Evolutionary conservation across 805 yeast genomes (phyloP), one percentile per base, ranked within the genome.

Genomic region (Monosporozyma siamensis): DNA sequence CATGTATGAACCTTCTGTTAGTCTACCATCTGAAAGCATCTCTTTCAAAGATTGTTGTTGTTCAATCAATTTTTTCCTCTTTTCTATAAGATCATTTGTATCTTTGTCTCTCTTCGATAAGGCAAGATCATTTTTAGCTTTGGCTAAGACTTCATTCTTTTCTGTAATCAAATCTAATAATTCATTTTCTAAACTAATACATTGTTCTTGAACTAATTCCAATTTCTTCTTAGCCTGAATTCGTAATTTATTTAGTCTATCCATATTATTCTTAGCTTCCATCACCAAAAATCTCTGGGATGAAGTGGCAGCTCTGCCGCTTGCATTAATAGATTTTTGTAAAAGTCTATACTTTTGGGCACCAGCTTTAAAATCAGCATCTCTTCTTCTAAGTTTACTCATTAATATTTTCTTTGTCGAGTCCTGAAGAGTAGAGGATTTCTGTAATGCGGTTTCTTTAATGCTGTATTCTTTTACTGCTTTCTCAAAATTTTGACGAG

Each of bases 331-430:
- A 29, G 35, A 43, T 21, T 48, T 48, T 37, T 43, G 44, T 35
- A 24, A 27, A n/a, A 42, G 29, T 12, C 17, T 12, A 8, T 41
- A 22, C 36, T 44, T 48, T 10, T 41, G 14, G 3, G 20, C 14
- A 1, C 54, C 51, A 6, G 50, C 52, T 1, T 30, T 31, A 4
- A 57, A 46, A 9, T 44, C 52, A 18, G 46, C 39, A 29, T 58
- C 59, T 35, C 64, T 49, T 34, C 48, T 55, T 4, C 23, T 42
- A 17, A 56, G 39, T 40, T 57, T 58, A 31, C 47, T 49, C 14
- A 47, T 46, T 25, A 59, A 29, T 6, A 59, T 53, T n/a, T 43
- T 40, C 34, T 42, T 45, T 17, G 47, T 48, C 5, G 53, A 48
- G 34, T 50, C 46, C 22, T 50, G 40, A 4, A 51, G 40, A 20